phyloP scores from a whole-genome alignment of 257 asterid species.

The Vinca minor region DNA sequence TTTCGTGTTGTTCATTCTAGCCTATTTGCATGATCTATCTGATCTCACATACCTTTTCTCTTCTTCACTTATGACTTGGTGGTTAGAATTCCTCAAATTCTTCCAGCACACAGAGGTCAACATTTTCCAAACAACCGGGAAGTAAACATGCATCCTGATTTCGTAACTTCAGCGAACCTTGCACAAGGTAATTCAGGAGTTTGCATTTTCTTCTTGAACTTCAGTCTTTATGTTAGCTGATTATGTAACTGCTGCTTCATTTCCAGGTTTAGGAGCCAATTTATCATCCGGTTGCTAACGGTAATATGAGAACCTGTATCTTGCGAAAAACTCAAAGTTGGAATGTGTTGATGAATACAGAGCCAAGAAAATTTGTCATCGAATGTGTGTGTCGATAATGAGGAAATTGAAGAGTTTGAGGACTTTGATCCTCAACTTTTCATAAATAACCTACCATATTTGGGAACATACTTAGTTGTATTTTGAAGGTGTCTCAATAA shows the following conservation, averaged over 20 bases:
- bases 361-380: slow-evolving; percentile 60
- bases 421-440: slow-evolving; percentile 88
- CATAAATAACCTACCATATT: slow-evolving; percentile 78
- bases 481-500: slow-evolving; percentile 98
- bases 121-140: slow-evolving; percentile 42
- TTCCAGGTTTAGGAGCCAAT: slow-evolving; percentile 46
- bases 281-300: slow-evolving; percentile 55
- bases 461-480: slow-evolving; percentile 82
- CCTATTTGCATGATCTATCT: neutral
- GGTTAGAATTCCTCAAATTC: slow-evolving; percentile 46
- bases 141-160: slow-evolving; percentile 41
- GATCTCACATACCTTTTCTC: slow-evolving; percentile 6
- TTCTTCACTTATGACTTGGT: slow-evolving; percentile 15
- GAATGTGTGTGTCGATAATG: slow-evolving; percentile 53
- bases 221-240: slow-evolving; percentile 15
- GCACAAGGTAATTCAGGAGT: slow-evolving; percentile 20
- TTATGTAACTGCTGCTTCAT: slow-evolving; percentile 13
- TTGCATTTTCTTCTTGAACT: neutral
- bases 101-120: slow-evolving; percentile 49
- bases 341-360: slow-evolving; percentile 80
- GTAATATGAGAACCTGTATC: too few relatives aligned
- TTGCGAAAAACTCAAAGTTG: slow-evolving; percentile 57
- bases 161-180: slow-evolving; percentile 13
- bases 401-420: slow-evolving; percentile 69
- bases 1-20: neutral